These are phyloP conservation scores for Agaricus subrufescens DNA, from an alignment of 768 basidiomycete species.

Conservation along the genomic window DNA sequence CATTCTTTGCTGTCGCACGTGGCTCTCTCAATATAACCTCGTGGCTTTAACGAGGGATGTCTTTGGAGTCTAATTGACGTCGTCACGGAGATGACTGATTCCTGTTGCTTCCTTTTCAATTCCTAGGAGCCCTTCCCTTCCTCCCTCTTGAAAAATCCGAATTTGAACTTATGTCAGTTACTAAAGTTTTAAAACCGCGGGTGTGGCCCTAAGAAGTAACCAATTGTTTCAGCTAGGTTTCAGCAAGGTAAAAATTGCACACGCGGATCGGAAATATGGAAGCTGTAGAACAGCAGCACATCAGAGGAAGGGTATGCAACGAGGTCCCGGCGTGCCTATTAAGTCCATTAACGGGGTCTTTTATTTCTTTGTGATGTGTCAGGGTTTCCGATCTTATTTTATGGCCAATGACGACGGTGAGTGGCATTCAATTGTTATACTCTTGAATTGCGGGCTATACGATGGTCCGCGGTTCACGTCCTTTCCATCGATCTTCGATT, in stretches of 20 bases:
- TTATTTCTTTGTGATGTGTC: neutral
- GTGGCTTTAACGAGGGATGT: constrained; percentile 4
- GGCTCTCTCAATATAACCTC: constrained; percentile 6
- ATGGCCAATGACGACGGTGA: neutral
- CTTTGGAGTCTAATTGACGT: neutral
- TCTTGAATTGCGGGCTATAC: neutral
- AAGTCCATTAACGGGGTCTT: neutral
- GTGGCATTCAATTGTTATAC: neutral
- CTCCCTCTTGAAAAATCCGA: neutral
- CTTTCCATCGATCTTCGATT: constrained; percentile 10
- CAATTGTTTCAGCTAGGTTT: neutral
- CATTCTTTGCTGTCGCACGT: constrained; percentile 7
- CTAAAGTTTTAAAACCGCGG: neutral
- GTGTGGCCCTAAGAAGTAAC: neutral
- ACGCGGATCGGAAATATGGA: too few relatives aligned
- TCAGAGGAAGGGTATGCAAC: neutral
- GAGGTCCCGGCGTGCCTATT: neutral
- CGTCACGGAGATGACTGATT: neutral
- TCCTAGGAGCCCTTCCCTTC: neutral
- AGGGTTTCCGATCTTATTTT: neutral
- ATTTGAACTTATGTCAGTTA: constrained; percentile 5
- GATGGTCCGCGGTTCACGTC: constrained; percentile 11
- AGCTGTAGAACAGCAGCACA: neutral
- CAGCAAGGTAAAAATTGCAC: neutral
- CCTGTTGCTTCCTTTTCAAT: neutral